These are phyloP conservation scores for Silene conica DNA, from an alignment of 148 eudicot genomes.

Conservation along the genomic window DNA sequence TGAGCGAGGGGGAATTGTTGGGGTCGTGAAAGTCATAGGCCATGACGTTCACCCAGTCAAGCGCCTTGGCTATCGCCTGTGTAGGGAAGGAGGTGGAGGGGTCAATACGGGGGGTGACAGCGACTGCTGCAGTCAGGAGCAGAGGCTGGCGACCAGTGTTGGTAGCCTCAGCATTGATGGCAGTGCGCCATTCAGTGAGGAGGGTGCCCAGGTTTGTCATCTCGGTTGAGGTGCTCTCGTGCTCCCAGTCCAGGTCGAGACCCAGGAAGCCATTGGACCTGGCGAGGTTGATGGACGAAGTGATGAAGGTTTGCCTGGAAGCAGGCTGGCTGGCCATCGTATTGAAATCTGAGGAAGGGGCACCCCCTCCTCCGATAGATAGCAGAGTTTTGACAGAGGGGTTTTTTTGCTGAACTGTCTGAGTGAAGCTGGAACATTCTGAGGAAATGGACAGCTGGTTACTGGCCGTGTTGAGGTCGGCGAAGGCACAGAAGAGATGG, in stretches of 20 bases:
- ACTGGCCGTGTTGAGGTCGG: slow-evolving; percentile 34
- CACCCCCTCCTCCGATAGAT: slow-evolving; percentile 51
- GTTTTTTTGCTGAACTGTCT: slow-evolving; percentile 32
- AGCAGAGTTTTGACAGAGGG: slow-evolving; percentile 43
- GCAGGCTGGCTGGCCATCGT: slow-evolving; percentile 39
- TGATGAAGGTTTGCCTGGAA: slow-evolving; percentile 43
- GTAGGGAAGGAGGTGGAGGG: slow-evolving; percentile 17
- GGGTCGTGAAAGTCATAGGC: slow-evolving; percentile 49
- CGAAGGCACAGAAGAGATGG: slow-evolving; percentile 68
- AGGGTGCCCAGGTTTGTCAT: slow-evolving; percentile 43
- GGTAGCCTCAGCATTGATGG: slow-evolving; percentile 28
- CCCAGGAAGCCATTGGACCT: slow-evolving; percentile 37
- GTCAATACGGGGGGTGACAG: slow-evolving; percentile 13
- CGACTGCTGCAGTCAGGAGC: slow-evolving; percentile 46
- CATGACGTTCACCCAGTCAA: slow-evolving; percentile 56
- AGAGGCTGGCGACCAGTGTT: slow-evolving; percentile 21
- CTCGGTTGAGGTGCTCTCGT: slow-evolving; percentile 19
- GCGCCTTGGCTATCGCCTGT: slow-evolving; percentile 13
- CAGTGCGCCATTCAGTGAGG: slow-evolving; percentile 46
- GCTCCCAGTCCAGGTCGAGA: slow-evolving; percentile 64
- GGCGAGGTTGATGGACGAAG: slow-evolving; percentile 47
- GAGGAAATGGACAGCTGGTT: slow-evolving; percentile 32
- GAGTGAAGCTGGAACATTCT: slow-evolving; percentile 38
- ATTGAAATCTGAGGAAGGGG: neutral
- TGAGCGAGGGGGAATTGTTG: neutral